Evolutionary conservation across 2,329 filamentous ascomycete species (phyloP).

Genomic region (Aureobasidium uvarum): DNA sequence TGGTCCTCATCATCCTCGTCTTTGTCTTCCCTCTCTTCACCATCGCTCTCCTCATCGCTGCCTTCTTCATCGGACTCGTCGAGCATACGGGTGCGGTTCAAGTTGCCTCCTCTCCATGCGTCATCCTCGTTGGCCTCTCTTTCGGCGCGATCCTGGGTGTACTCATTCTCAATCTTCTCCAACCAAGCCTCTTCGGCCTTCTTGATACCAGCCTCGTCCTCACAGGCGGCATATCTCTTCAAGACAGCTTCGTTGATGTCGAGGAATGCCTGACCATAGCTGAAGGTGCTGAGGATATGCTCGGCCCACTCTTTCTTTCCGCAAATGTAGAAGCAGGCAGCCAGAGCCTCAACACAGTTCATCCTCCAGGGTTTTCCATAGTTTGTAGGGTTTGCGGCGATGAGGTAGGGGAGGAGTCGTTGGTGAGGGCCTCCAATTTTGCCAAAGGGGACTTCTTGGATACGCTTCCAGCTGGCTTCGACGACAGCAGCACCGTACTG

Average conservation of each 20-base stretch:
- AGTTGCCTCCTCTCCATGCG: slow-evolving; percentile 88
- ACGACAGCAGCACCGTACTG: slow-evolving; percentile 92
- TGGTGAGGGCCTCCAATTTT: slow-evolving; percentile 94
- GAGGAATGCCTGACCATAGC: slow-evolving; percentile 83
- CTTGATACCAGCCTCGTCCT: slow-evolving; percentile 78
- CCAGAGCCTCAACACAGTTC: slow-evolving; percentile 94
- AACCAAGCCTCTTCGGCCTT: slow-evolving; percentile 84
- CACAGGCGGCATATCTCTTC: slow-evolving; percentile 79
- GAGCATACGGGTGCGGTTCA: slow-evolving; percentile 63
- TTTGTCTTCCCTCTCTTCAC: slow-evolving; percentile 48
- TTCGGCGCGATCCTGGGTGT: slow-evolving; percentile 71
- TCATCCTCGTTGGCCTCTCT: slow-evolving; percentile 63
- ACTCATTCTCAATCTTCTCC: slow-evolving; percentile 83
- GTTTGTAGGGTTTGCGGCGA: slow-evolving; percentile 95
- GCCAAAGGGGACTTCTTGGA: slow-evolving; percentile 84
- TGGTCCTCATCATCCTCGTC: slow-evolving; percentile 45
- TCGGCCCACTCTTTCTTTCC: slow-evolving; percentile 89
- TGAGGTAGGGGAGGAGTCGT: slow-evolving; percentile 85
- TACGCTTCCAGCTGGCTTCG: slow-evolving; percentile 94
- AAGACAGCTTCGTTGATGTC: slow-evolving; percentile 84
- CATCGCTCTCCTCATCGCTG: slow-evolving; percentile 43
- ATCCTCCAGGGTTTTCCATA: slow-evolving; percentile 94
- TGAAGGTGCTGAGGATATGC: slow-evolving; percentile 77
- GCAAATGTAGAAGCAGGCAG: slow-evolving; percentile 90
- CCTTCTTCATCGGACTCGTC: slow-evolving; percentile 51